A percentile compares a stretch with the other conserved stretches of the same genome.
Evolutionary conservation across 257 asterid genomes (phyloP).

Genomic region (Primulina eburnea): DNA sequence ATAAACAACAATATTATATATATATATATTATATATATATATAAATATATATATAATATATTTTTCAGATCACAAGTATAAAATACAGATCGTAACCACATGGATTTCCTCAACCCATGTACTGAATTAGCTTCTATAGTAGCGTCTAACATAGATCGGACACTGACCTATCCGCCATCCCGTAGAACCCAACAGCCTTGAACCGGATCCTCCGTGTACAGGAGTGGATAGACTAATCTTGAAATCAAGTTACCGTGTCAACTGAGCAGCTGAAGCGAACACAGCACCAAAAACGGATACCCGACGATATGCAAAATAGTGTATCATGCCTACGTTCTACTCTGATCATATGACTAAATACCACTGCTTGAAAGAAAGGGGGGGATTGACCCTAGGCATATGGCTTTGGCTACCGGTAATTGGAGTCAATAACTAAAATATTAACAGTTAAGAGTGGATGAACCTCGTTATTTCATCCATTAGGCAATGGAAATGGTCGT

Average conservation of each 20-base stretch:
- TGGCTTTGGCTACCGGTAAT: constrained; percentile 28
- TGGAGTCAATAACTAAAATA: constrained; percentile 27
- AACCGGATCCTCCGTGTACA: neutral
- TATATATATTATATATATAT: too few relatives aligned
- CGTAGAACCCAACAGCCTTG: neutral
- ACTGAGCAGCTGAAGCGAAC: neutral
- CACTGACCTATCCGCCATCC: neutral
- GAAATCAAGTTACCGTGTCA: neutral
- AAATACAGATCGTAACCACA: neutral
- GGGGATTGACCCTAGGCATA: neutral
- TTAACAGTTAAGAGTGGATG: constrained; percentile 37
- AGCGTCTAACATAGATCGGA: neutral
- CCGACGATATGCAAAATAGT: neutral
- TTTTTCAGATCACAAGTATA: neutral
- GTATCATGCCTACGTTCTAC: neutral
- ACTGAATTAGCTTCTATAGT: neutral
- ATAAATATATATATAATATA: too few relatives aligned
- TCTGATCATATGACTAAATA: neutral
- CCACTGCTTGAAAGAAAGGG: neutral
- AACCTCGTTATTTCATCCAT: constrained; percentile 63
- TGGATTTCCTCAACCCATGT: neutral
- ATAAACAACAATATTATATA: neutral
- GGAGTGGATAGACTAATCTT: neutral
- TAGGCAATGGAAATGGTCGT: constrained; percentile 56
- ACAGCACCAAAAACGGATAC: neutral